Evolutionary conservation across 495 filamentous ascomycete genomes (phyloP), one percentile per base, ranked within the genome.

Genomic region (Penicillium pulvis): DNA sequence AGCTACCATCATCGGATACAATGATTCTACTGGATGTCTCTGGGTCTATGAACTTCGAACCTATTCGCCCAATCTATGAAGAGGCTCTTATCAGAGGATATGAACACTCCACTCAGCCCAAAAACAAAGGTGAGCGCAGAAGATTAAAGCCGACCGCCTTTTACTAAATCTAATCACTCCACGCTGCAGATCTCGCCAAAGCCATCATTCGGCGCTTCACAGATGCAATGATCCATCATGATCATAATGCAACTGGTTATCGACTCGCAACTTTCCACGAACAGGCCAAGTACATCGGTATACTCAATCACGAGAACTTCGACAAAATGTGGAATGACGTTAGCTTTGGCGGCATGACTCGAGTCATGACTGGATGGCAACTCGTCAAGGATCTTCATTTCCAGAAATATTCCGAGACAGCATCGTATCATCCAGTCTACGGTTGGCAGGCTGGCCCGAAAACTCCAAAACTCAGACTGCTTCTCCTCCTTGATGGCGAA

Each of bases 321-420:
- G 64, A 77, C 24, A 17, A 60, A 20, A 65, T 71, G 58, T 81
- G 78, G 75, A 55, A 53, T 8, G 64, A 62, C 2, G 65, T 79
- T 19, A 47, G 45, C 17, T 66, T 80, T 30, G 74, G 73, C 0
- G 78, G 78, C 16, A 68, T 63, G 44, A 77, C 74, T 1, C 63
- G 73, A 41, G 69, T 81, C 39, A 81, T 81, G 78, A 70, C 72
- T 0, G 78, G 78, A 19, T 81, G 78, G 78, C 77, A 80, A 56
- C 74, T 72, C 44, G 62, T 78, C 56, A 81, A 80, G 55, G 74
- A 81, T 7, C 65, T 76, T 7, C 76, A 80, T 61, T 79, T 80
- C 58, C 71, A 75, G 54, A 77, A 79, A 51, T 73, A 81, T 57
- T 74, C 74, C 28, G 71, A 69, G 52, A 75, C 76, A 24, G 78